Conservation (phyloP, 2,329 filamentous ascomycete species). For the Aureobasidium pullulans region DNA sequence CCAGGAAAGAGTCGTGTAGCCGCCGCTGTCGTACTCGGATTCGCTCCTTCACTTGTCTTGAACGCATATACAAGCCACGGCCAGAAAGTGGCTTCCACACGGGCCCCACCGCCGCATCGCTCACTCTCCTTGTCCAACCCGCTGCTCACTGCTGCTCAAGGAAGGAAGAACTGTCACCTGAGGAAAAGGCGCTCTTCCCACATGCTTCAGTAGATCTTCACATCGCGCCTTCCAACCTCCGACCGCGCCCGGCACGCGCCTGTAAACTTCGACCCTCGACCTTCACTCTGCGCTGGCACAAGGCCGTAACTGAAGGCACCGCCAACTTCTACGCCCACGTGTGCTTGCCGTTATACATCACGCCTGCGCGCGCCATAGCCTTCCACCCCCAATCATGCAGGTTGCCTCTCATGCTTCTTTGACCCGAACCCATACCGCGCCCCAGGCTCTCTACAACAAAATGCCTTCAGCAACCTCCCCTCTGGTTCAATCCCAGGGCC, state of each 20-base stretch:
- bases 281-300: background rate
- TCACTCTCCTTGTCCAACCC: background rate
- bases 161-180: background rate
- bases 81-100: constrained; percentile 9
- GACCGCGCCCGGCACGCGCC: constrained; percentile 10
- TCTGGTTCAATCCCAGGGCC: constrained; percentile 37
- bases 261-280: background rate
- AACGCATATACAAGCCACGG: constrained; percentile 5
- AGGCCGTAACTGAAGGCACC: background rate
- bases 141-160: background rate
- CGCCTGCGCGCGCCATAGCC: background rate
- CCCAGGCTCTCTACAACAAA: constrained; percentile 21
- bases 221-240: background rate
- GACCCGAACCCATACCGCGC: constrained; percentile 23
- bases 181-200: background rate
- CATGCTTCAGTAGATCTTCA: background rate
- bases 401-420: constrained; percentile 24
- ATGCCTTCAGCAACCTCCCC: constrained; percentile 26
- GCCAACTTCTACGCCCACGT: background rate
- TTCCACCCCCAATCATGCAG: constrained; percentile 18
- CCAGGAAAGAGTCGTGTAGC: background rate
- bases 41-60: background rate
- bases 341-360: constrained; percentile 1
- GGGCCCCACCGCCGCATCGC: constrained; percentile 3
- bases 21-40: background rate